Conservation (phyloP, 352 stramenopile genomes). For the Globisporangium alternatum region DNA sequence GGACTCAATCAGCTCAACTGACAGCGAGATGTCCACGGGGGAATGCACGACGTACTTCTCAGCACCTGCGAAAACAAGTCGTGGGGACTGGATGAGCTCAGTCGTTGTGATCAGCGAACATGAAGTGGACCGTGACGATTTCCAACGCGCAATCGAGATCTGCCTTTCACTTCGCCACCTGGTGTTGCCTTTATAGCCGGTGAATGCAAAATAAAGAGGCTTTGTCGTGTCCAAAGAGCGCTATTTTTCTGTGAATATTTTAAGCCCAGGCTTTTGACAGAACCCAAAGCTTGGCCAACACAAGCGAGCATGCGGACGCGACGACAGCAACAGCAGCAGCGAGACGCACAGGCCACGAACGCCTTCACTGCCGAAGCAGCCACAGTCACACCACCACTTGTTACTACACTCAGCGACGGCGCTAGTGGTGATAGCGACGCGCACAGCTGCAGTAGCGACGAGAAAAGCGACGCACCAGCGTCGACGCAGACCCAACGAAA, state of each 20-base stretch:
- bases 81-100: neutral
- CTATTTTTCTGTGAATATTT: no score
- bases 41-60: no score
- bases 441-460: neutral
- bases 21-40: no score
- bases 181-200: no score
- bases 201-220: no score
- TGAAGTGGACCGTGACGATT: no score
- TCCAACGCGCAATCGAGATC: no score
- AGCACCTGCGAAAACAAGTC: neutral
- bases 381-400: neutral
- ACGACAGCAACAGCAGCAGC: conserved; percentile 2
- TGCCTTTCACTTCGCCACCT: no score
- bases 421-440: neutral
- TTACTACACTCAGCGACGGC: neutral
- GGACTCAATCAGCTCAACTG: no score
- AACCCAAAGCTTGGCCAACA: no score
- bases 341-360: neutral
- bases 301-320: neutral
- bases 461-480: neutral
- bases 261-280: no score
- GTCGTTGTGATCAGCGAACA: neutral
- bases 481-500: neutral
- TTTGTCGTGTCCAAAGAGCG: no score
- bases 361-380: neutral